Percentiles rank a stretch among this genome's conserved stretches.
phyloP scores from a whole-genome alignment of 169 alveolate species.

The Plasmodium ovale region DNA sequence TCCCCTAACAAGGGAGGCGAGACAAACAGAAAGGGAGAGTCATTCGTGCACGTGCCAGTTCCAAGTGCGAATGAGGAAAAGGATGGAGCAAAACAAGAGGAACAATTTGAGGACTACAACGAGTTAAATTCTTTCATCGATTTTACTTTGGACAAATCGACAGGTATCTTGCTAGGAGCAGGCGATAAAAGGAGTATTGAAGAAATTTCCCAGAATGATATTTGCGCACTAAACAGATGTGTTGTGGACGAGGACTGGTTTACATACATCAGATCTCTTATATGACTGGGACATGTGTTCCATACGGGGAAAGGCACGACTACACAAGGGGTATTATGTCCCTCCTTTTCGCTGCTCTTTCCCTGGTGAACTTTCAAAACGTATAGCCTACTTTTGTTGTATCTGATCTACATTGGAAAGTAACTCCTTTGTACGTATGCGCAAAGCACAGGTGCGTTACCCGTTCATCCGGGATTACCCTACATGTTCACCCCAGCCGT shows the following conservation, averaged over 20 bases:
- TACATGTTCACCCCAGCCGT: no score
- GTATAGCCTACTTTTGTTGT: no score
- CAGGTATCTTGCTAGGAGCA: slow-evolving; percentile 44
- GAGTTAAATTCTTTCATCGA: slow-evolving; percentile 59
- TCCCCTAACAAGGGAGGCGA: neutral
- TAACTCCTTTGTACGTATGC: no score
- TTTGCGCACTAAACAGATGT: slow-evolving; percentile 15
- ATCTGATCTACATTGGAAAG: no score
- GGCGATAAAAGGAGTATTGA: neutral
- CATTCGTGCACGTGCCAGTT: neutral
- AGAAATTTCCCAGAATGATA: neutral
- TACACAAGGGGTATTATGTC: no score
- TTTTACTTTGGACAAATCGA: slow-evolving; percentile 13
- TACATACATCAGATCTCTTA: slow-evolving; percentile 50
- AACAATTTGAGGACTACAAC: slow-evolving; percentile 29
- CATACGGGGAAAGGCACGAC: no score
- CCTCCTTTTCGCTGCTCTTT: no score
- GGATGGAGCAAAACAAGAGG: slow-evolving; percentile 7
- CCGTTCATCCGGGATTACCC: no score
- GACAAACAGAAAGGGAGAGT: neutral
- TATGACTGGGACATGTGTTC: neutral
- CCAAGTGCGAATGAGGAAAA: neutral
- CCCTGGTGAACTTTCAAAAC: no score
- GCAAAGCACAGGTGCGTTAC: no score
- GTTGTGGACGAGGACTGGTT: slow-evolving; percentile 63